phyloP scores from a whole-genome alignment of 805 yeast genomes.

The Cephaloascus albidus region DNA sequence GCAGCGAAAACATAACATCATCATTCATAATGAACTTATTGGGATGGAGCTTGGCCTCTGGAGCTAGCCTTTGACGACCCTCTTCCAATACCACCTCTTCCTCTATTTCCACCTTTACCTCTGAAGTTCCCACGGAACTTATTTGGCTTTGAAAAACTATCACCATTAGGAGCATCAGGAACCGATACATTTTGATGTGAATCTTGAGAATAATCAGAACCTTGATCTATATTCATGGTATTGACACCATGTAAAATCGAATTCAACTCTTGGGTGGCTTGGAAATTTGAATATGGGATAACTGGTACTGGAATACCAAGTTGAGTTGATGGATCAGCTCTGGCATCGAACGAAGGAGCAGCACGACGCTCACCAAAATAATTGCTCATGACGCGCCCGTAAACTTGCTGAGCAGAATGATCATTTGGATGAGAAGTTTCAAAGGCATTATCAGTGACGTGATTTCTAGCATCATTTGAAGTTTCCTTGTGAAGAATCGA shows the following conservation, averaged over 20 bases:
- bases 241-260: not conserved
- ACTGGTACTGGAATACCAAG: not conserved
- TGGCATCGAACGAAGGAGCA: not conserved
- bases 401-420: not conserved
- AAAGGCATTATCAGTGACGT: not conserved
- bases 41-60: too few species aligned
- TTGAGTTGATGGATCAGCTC: not conserved
- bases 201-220: too few species aligned
- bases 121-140: too few species aligned
- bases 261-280: constrained; percentile 1
- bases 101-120: constrained; percentile 5
- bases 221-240: not conserved
- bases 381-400: not conserved
- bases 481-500: not conserved
- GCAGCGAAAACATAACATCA: too few species aligned
- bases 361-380: not conserved
- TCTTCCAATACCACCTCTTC: constrained; percentile 4
- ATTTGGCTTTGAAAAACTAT: too few species aligned
- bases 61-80: too few species aligned
- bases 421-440: not conserved
- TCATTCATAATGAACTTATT: too few species aligned
- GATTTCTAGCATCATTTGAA: not conserved
- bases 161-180: too few species aligned
- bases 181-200: too few species aligned
- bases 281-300: not conserved